Conservation (phyloP, 225 moss, liverwort and hornwort genomes). For the Asterella californica region DNA sequence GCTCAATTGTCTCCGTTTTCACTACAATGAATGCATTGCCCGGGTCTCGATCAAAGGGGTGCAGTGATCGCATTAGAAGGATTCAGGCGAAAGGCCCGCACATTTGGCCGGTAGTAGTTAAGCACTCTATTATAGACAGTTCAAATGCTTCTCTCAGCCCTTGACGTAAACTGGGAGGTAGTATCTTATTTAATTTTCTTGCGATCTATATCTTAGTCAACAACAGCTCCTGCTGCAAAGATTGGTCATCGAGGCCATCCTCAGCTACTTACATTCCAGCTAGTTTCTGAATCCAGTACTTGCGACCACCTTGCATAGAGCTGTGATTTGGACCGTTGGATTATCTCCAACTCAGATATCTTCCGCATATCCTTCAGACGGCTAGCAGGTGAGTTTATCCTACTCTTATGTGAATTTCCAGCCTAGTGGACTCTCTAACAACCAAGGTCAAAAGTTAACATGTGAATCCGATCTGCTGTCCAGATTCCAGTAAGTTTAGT, state of each 20-base stretch:
- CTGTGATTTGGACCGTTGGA: background rate
- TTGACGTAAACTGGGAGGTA: background rate
- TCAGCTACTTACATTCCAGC: background rate
- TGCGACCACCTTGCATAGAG: background rate
- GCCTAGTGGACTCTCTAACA: background rate
- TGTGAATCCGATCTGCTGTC: background rate
- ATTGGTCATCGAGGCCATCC: background rate
- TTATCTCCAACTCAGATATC: background rate
- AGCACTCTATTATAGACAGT: background rate
- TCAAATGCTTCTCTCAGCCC: background rate
- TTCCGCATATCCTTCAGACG: background rate
- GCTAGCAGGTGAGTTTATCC: background rate
- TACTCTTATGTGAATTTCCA: too few relatives aligned
- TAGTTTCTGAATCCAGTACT: background rate
- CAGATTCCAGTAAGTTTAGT: background rate
- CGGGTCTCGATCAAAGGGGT: background rate
- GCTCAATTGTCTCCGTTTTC: background rate
- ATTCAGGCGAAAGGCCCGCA: background rate
- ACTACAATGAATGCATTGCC: background rate
- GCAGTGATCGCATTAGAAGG: background rate
- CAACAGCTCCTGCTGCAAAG: background rate
- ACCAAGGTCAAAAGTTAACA: background rate
- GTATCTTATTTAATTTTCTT: background rate
- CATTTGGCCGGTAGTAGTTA: background rate
- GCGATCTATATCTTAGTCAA: background rate